These are phyloP conservation scores for Trichoderma guizhouense DNA, from an alignment of 2,329 filamentous ascomycete genomes.

Conservation along the genomic window DNA sequence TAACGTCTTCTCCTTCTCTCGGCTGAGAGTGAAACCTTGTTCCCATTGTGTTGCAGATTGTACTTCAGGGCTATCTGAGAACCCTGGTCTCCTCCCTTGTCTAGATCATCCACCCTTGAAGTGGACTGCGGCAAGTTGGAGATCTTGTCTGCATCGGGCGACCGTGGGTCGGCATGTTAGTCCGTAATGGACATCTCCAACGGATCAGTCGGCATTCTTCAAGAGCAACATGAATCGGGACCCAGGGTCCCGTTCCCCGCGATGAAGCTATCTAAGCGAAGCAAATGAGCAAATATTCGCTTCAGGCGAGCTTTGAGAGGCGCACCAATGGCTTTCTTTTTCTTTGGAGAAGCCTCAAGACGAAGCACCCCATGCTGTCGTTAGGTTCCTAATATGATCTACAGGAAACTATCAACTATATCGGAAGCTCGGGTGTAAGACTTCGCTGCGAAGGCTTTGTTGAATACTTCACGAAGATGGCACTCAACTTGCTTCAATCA, in stretches of 20 bases:
- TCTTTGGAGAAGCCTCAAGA: not conserved
- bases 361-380: not conserved
- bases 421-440: not conserved
- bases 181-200: not conserved
- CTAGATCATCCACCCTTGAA: not conserved
- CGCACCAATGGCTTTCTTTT: not conserved
- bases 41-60: not conserved
- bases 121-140: not conserved
- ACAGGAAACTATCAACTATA: not conserved
- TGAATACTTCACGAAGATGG: not conserved
- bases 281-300: not conserved
- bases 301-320: not conserved
- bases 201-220: conserved; percentile 4
- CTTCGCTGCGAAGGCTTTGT: not conserved
- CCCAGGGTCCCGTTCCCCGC: not conserved
- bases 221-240: not conserved
- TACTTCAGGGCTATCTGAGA: not conserved
- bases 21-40: not conserved
- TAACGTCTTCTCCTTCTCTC: not conserved
- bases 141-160: not conserved
- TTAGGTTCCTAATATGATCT: not conserved
- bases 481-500: not conserved
- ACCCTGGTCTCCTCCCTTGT: not conserved
- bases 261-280: not conserved
- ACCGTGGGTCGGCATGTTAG: not conserved